These are phyloP conservation scores for Crotalaria pallida DNA, from an alignment of 306 rosid genomes.

Conservation along the genomic window DNA sequence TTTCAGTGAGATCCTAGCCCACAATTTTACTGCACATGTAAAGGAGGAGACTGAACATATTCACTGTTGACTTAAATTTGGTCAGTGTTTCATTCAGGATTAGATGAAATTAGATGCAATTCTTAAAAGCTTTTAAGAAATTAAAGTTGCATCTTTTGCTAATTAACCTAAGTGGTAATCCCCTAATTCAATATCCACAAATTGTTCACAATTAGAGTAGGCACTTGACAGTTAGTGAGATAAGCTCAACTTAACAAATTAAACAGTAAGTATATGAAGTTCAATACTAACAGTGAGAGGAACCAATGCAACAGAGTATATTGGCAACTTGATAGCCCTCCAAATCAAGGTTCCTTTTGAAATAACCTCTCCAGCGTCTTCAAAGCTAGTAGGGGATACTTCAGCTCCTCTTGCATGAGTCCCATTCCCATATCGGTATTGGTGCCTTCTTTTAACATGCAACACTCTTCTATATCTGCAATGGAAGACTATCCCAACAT, in stretches of 20 bases:
- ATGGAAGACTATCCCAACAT: constrained; percentile 8
- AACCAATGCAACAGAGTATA: constrained; percentile 80
- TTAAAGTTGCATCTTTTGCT: too few species aligned
- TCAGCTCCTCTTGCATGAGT: not conserved
- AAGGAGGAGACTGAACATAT: not conserved
- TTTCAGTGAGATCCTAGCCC: too few species aligned
- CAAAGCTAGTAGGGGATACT: constrained; percentile 16
- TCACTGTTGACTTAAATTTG: too few species aligned
- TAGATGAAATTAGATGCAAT: too few species aligned
- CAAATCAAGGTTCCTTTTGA: constrained; percentile 56
- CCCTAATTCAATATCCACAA: too few species aligned
- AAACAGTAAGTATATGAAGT: not conserved
- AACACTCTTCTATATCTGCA: constrained; percentile 19
- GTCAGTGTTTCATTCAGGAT: too few species aligned
- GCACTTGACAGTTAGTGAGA: not conserved
- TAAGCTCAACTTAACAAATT: not conserved
- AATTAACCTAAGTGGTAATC: too few species aligned
- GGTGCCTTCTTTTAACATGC: constrained; percentile 17
- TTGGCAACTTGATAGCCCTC: constrained; percentile 87
- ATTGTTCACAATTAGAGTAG: not conserved
- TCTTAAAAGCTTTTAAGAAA: too few species aligned
- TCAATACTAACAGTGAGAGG: constrained; percentile 73
- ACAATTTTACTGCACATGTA: not conserved
- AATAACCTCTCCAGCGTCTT: constrained; percentile 32
- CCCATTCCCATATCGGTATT: constrained; percentile 7